Evolutionary conservation across 75 land plant species (phyloP), one percentile per base, ranked within the genome.

Genomic region (Pinus tabuliformis): DNA sequence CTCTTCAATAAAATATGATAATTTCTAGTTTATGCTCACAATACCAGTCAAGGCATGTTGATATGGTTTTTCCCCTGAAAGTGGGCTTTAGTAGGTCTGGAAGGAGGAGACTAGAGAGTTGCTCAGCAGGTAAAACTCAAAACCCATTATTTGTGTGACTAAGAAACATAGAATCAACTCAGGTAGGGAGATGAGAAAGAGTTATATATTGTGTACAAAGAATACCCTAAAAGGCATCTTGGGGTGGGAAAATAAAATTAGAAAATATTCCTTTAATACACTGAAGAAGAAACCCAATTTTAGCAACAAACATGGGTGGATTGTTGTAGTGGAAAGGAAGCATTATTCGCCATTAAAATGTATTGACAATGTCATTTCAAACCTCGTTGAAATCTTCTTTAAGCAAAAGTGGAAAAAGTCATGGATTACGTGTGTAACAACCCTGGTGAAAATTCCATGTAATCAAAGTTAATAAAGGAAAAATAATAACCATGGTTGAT

Each of bases 281-380:
- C 62, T 83, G 30, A 83, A 76, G 52, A 81, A 59, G 54, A 74
- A 87, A 37, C 84, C 87, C 9, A 91, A 87, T 65, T 83, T 89
- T 65, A 52, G 85, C 42, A 93, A 93, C 61, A 83, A 84, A 70
- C 74, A 93, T 58, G 96, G 96, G 7, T 82, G 88, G 89, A 91
- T 90, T 75, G 17, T 60, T 2, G 79, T 87, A 0, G 88, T 89
- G 16, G 73, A 81, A 5, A 57, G 33, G 17, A 80, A 89, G 30
- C 79, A 84, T 16, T 77, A 74, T 45, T 45, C 75, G 2, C 70
- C 81, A 11, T 75, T 93, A 45, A 79, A 80, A 77, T 81, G 74
- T 1, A 76, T 85, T 4, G 63, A 84, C 14, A 73, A 85, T 77
- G 86, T n/a, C n/a, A n/a, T n/a, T n/a, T n/a, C n/a, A n/a, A n/a